phyloP scores from a whole-genome alignment of 352 stramenopile genomes.

The Phytophthora ramorum region DNA sequence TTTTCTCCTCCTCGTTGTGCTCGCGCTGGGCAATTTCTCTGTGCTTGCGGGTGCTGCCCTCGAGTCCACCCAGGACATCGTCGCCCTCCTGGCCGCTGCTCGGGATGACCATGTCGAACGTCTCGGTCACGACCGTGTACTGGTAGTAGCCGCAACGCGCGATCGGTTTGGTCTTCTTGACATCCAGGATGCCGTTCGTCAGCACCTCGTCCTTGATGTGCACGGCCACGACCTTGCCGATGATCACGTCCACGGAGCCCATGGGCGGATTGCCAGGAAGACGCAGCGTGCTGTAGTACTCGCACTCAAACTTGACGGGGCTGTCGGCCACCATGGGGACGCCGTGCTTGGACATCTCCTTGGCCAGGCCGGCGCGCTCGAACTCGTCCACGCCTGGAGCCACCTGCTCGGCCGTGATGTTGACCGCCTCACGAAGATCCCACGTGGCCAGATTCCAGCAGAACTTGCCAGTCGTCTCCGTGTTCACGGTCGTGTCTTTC shows the following conservation, averaged over 20 bases:
- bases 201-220: slow-evolving; percentile 45
- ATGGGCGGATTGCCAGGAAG: slow-evolving; percentile 41
- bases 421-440: slow-evolving; percentile 36
- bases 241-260: slow-evolving; percentile 43
- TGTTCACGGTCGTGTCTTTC: slow-evolving; percentile 42
- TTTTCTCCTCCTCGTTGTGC: slow-evolving; percentile 11
- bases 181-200: slow-evolving; percentile 38
- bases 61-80: slow-evolving; percentile 29
- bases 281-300: slow-evolving; percentile 46
- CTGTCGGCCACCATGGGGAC: slow-evolving; percentile 45
- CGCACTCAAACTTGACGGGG: slow-evolving; percentile 40
- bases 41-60: slow-evolving; percentile 37
- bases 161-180: slow-evolving; percentile 46
- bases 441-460: slow-evolving; percentile 39
- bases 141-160: slow-evolving; percentile 43
- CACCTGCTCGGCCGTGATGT: slow-evolving; percentile 39
- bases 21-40: slow-evolving; percentile 33
- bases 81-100: slow-evolving; percentile 34
- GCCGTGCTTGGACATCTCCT: slow-evolving; percentile 35
- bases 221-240: slow-evolving; percentile 42
- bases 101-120: slow-evolving; percentile 44
- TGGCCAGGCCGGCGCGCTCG: slow-evolving; percentile 33
- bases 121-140: slow-evolving; percentile 42
- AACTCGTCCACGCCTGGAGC: slow-evolving; percentile 37
- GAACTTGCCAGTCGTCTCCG: slow-evolving; percentile 38